Base-by-base conservation (phyloP, 176 grass and related monocot species). In the Oryza brachyantha region DNA sequence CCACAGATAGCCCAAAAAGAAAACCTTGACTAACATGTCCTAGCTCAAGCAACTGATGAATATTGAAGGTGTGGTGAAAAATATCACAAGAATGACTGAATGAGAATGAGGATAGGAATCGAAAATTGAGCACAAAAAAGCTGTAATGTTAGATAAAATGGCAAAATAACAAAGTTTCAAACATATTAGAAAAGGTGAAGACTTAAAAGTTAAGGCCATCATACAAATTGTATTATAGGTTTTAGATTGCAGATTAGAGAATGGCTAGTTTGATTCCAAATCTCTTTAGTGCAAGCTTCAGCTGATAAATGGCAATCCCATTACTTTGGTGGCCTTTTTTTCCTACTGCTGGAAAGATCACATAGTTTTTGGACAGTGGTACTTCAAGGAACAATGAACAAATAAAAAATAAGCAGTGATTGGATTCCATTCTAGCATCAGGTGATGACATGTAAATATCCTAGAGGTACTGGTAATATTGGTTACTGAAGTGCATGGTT, bases 401-500 rank as follows among this genome's bases (percentile, higher is more conserved):
- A 80, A 55, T 73, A 2, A 35, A 66, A 43, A 70, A 11, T 0
- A 1, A 72, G 36, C 28, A 77, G 45, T 59, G 82, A 43, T 21
- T 42, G 8, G 58, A 27, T 42, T 14, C 3, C 31, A 65, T 68
- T 70, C 40, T 32, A 76, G 7, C 50, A 54, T 1, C 2, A 7
- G 58, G 61, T 29, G 19, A 68, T 63, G 8, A 10, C 10, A 45
- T 22, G 25, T 3, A 60, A 27, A 70, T 68, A 66, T 29, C 68
- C 61, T 70, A 79, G 7, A 57, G 12, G 24, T 76, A 50, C 42
- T 76, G 36, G n/a, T 27, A 17, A 29, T 35, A 29, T 24, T 74
- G 38, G 28, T 67, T 61, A 78, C 54, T 66, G 54, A 27, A 62
- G 73, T 84, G 39, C 32, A 88, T 4, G 8, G 27, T 74, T 38